These are phyloP conservation scores for Blastocystis sp. DNA, from an alignment of 352 stramenopile genomes.

Conservation along the genomic window DNA sequence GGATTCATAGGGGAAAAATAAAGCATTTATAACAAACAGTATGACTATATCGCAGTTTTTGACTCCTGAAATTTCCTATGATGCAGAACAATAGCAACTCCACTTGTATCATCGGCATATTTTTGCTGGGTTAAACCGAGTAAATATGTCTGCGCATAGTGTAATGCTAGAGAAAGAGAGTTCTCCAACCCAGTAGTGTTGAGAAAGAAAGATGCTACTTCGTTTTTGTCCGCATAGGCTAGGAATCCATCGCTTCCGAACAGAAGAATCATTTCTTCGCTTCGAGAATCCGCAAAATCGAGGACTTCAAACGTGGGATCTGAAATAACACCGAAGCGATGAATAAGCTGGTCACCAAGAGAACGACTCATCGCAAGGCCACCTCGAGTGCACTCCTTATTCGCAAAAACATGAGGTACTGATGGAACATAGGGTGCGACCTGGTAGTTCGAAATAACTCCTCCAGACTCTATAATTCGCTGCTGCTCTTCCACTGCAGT, in stretches of 20 bases:
- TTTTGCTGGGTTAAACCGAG: not conserved
- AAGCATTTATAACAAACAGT: too few species aligned
- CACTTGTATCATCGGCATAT: conserved; percentile 37
- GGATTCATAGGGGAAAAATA: too few species aligned
- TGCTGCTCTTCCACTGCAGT: not conserved
- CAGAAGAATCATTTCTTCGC: not conserved
- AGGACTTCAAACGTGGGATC: not conserved
- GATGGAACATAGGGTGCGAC: not conserved
- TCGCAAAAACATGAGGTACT: not conserved
- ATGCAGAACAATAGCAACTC: not conserved
- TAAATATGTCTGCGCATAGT: not conserved
- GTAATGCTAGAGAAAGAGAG: not conserved
- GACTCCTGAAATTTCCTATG: not conserved
- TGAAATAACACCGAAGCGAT: not conserved
- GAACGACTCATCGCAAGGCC: conserved; percentile 21
- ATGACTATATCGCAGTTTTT: not conserved
- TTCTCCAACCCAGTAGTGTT: not conserved
- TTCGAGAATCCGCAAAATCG: not conserved
- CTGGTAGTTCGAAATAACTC: not conserved
- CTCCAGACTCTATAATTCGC: not conserved
- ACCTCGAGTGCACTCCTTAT: conserved; percentile 21
- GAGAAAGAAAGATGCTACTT: not conserved
- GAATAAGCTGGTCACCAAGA: conserved; percentile 21
- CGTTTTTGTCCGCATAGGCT: not conserved
- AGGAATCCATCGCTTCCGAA: conserved; percentile 26